Base-by-base conservation (phyloP, 306 rosid genomes). In the Parietaria judaica region DNA sequence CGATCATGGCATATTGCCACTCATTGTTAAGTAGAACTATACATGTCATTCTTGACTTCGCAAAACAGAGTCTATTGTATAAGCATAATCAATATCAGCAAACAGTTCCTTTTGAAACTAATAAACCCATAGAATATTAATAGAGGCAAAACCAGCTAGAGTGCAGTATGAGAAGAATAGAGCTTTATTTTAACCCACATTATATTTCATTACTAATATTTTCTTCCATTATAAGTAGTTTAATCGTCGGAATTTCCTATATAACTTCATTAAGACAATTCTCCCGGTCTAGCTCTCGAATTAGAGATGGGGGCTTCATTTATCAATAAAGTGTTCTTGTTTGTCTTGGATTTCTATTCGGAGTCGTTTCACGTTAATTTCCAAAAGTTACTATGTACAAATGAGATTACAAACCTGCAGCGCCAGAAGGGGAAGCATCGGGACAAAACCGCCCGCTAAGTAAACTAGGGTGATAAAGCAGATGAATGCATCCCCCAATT, bases 361-460 rank as follows among this genome's bases (percentile, higher is more conserved):
- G 31, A 23, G 31, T 23, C 31, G 2, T 23, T 23, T 23, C 31
- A 23, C 31, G 31, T 23, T 23, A 23, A 64, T 39, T 11, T 10
- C 61, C 56, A 68, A 61, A 36, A 31, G 67, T 54, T n/a, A 41
- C n/a, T 36, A 36, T 5, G 13, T 11, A 56, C 15, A 75, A 31
- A 64, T 56, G 81, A 79, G 68, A 56, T 34, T 59, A 59, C 77
- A 63, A 63, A 86, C 99, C 99, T 88, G 99, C 74, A 57, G 96
- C 87, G 67, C 96, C 95, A 60, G 77, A 74, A 51, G 99, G 99
- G 39, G 99, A 92, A 86, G 96, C 99, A 76, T 88, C 99, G 61
- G 99, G 96, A 76, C 99, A 92, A 78, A 82, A 92, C 63, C 96
- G 83, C 56, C 99, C 99, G 49, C 72, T 82, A 56, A 92, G 96